Conservation (phyloP, 164 flowering plant genomes). For the Cinnamomum micranthum region DNA sequence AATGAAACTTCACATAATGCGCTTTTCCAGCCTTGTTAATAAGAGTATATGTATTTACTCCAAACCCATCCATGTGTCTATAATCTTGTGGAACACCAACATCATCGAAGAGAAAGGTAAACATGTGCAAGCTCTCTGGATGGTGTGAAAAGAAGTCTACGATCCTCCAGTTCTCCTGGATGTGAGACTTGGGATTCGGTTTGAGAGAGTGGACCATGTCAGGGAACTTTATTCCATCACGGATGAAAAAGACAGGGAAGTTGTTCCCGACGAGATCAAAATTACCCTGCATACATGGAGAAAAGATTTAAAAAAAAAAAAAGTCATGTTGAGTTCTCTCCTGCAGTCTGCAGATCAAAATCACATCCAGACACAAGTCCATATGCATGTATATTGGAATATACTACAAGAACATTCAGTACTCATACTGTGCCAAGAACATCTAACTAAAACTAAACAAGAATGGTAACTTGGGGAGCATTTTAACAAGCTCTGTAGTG, state of each 20-base stretch:
- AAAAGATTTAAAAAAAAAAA: no score
- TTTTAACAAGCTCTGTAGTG: no score
- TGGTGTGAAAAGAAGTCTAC: constrained; percentile 85
- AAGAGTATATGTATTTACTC: constrained; percentile 85
- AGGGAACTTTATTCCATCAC: constrained; percentile 85
- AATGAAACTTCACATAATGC: constrained; percentile 86
- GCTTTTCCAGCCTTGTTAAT: constrained; percentile 81
- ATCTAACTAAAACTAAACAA: no score
- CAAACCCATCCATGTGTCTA: constrained; percentile 96
- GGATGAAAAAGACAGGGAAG: constrained; percentile 75
- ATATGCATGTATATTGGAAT: no score
- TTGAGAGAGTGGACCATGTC: constrained; percentile 83
- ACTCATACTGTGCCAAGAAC: no score
- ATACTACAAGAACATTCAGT: no score
- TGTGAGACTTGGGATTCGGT: constrained; percentile 83
- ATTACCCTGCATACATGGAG: constrained; percentile 41
- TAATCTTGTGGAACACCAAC: constrained; percentile 87
- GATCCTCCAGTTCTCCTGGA: constrained; percentile 82
- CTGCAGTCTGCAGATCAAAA: no score
- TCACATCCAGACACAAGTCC: no score
- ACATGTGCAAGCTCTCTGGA: constrained; percentile 94
- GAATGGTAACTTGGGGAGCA: no score
- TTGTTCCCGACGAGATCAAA: constrained; percentile 87
- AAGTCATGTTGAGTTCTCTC: no score
- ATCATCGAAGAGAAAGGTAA: constrained; percentile 85